These are phyloP conservation scores for Seiridium unicorne DNA, from an alignment of 2,329 filamentous ascomycete genomes.

Conservation along the genomic window DNA sequence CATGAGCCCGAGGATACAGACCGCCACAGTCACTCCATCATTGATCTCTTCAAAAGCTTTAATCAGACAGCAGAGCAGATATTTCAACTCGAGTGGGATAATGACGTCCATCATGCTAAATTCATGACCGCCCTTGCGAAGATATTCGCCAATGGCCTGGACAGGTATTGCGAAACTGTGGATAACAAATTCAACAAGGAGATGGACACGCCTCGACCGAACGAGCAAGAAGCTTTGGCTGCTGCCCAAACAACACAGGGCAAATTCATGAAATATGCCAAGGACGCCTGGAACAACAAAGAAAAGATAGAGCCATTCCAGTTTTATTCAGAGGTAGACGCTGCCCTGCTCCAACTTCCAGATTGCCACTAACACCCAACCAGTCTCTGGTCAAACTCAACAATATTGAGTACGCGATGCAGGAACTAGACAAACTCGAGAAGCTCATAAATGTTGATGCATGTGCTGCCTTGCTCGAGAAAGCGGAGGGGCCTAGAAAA, in stretches of 20 bases:
- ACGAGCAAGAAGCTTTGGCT: slow-evolving; percentile 69
- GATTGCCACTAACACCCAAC: slow-evolving; percentile 24
- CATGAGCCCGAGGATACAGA: slow-evolving; percentile 72
- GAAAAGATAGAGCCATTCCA: slow-evolving; percentile 96
- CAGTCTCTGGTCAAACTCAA: slow-evolving; percentile 97
- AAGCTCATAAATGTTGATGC: slow-evolving; percentile 87
- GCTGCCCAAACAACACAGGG: slow-evolving; percentile 81
- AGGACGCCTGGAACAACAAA: slow-evolving; percentile 88
- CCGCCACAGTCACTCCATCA: slow-evolving; percentile 87
- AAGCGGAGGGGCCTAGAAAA: slow-evolving; percentile 68
- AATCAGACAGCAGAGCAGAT: slow-evolving; percentile 89
- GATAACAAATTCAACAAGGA: slow-evolving; percentile 84
- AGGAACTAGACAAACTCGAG: slow-evolving; percentile 88
- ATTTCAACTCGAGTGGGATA: slow-evolving; percentile 83
- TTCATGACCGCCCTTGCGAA: slow-evolving; percentile 96
- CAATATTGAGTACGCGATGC: slow-evolving; percentile 92
- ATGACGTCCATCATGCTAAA: slow-evolving; percentile 88
- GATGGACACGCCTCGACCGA: slow-evolving; percentile 88
- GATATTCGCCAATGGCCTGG: slow-evolving; percentile 77
- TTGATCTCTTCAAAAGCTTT: slow-evolving; percentile 92
- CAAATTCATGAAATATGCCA: slow-evolving; percentile 88
- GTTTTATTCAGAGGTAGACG: slow-evolving; percentile 82
- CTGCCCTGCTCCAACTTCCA: neutral
- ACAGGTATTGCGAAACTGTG: slow-evolving; percentile 86
- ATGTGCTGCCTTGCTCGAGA: slow-evolving; percentile 79